Base-by-base conservation (phyloP, 2,329 filamentous ascomycete species). In the Lizonia empirigonia region DNA sequence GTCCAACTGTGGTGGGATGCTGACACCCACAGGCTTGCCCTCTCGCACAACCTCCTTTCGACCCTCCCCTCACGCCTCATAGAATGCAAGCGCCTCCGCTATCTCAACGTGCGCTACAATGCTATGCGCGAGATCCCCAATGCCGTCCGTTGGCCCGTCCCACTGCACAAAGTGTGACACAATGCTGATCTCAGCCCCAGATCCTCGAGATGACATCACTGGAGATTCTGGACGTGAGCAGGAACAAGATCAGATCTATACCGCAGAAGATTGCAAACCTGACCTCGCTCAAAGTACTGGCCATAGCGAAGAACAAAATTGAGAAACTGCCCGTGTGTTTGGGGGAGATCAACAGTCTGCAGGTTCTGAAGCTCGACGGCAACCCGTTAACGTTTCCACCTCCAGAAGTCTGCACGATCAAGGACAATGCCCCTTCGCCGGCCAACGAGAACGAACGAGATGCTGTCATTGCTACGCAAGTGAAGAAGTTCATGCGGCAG, bases 151-250 rank as follows among this genome's bases (percentile, higher is more conserved):
- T 46, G 30, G 42, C 41, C 44, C 19, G 47, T 42, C 45, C 44
- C 27, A 23, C 37, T 35, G 33, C 15, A 40, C 15, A 13, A 15
- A 16, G 12, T 23, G 36, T 15, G 34, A 41, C 29, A 4, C 16
- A 34, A 27, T 53, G 35, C 48, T 64, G 41, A 59, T 58, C 22
- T 35, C 18, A 22, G 32, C 29, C 27, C n/a, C 68, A 96, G 91
- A 84, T 97, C 51, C 92, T 93, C 70, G 86, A 91, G 72, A 81
- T 97, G 55, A 87, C 85, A 44, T 89, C 91, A 26, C 83, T 97
- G 47, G 92, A 97, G 75, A 96, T 97, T 52, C 83, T 97, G 55
- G 93, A 97, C 75, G 82, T 97, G 46, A 92, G 91, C 70, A 85
- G 90, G 63, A 97, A 97, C 71, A 90, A 88, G 71, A 85, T 97